Evolutionary conservation across 495 filamentous ascomycete genomes (phyloP).

Genomic region (Opeltia flavorubescens): DNA sequence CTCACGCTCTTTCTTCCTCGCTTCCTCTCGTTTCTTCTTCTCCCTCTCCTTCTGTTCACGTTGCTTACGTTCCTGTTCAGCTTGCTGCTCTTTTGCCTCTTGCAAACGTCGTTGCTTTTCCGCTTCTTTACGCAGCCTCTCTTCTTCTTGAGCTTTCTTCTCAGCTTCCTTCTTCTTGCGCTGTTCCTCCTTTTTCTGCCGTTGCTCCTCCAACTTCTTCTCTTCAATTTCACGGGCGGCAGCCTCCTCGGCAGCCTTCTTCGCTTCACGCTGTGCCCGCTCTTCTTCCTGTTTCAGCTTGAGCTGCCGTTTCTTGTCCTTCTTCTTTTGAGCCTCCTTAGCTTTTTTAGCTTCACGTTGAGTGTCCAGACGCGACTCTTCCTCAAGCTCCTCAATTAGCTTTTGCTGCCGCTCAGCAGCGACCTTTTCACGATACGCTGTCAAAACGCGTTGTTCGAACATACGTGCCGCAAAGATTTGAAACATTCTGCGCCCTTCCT

Average conservation of each 20-base stretch:
- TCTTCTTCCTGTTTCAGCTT: conserved; percentile 83
- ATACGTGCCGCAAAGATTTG: conserved; percentile 98
- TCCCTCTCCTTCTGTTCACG: conserved; percentile 61
- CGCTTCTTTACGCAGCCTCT: conserved; percentile 61
- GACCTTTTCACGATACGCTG: conserved; percentile 94
- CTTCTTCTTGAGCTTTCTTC: conserved; percentile 79
- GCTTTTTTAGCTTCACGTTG: conserved; percentile 85
- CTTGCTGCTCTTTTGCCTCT: conserved; percentile 72
- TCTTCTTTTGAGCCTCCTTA: conserved; percentile 82
- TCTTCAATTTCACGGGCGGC: conserved; percentile 61
- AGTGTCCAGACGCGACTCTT: conserved; percentile 59
- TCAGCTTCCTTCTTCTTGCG: conserved; percentile 87
- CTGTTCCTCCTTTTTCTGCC: conserved; percentile 71
- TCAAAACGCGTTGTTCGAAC: conserved; percentile 96
- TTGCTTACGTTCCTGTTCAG: conserved; percentile 57
- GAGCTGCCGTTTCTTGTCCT: conserved; percentile 75
- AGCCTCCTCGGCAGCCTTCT: conserved; percentile 83
- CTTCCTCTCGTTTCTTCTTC: conserved; percentile 51
- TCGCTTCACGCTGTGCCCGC: conserved; percentile 68
- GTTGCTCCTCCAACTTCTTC: conserved; percentile 67
- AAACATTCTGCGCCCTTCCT: conserved; percentile 97
- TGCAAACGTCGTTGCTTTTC: conserved; percentile 64
- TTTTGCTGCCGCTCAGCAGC: conserved; percentile 82
- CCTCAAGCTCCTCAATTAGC: conserved; percentile 79
- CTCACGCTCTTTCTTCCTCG: conserved; percentile 48